Base-by-base conservation (phyloP, 805 yeast genomes). In the Sporopachydermia quercuum region DNA sequence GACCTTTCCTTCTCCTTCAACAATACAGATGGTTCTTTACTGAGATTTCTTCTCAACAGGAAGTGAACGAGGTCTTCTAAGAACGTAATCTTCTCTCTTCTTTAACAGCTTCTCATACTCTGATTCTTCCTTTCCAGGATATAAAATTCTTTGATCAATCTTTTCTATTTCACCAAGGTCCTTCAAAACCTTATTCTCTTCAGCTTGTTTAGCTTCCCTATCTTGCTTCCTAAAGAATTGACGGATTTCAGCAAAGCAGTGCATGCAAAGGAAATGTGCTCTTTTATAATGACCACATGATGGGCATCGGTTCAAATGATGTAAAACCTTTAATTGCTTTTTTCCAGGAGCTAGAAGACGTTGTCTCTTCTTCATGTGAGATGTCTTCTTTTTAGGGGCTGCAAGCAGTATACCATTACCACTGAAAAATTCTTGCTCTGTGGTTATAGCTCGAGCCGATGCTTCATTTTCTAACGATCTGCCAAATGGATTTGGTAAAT, bases 211-310 rank as follows among this genome's bases (percentile, higher is more conserved):
- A 40, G 55, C 50, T 15, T 66, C 65, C 30, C 59, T 61, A 19
- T 44, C 47, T 34, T 43, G 42, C 3, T 52, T 48, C 49, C 73
- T 78, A 83, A 95, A 84, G 36, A 79, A 65, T 42, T 70, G 65
- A 56, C 74, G 78, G 53, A 91, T 80, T 55, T 86, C 86, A 19
- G 70, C 74, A 42, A 84, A 87, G 63, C 98, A 89, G 53, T 81
- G 73, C 93, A 85, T 84, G 61, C 98, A 89, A 50, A 89, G 66
- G 42, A 86, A 76, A 58, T 91, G 94, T 1, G 91, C 76, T 53
- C 96, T 71, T 62, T 89, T 91, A 50, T 74, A 79, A 45, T 82
- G 79, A 36, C 98, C 98, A 63, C 98, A 89, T 0, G 95, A 79
- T 2, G 97, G 96, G 56, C 98, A 89, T 56, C 94, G 73, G 45